Evolutionary conservation across 2,329 filamentous ascomycete species (phyloP).

Genomic region (Botryotinia convoluta): DNA sequence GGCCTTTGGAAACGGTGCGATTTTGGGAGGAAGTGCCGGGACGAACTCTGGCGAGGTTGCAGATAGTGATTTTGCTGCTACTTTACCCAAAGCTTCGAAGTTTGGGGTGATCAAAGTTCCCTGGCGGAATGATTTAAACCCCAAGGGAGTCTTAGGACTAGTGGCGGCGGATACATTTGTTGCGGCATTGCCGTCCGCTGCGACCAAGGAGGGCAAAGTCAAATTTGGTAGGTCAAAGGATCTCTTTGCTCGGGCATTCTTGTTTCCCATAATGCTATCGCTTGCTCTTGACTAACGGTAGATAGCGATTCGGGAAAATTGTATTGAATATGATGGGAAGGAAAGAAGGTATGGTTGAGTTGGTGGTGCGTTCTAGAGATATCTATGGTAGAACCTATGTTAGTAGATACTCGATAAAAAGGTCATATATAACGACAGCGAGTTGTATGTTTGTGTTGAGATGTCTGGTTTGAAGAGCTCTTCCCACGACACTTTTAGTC

Average conservation of each 20-base stretch:
- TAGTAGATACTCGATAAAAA: background rate
- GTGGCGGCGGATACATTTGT: background rate
- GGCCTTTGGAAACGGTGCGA: background rate
- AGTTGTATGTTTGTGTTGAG: background rate
- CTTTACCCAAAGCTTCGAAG: background rate
- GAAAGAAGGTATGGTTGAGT: background rate
- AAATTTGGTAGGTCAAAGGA: constrained; percentile 1
- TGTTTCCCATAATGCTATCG: constrained; percentile 16
- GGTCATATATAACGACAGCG: background rate
- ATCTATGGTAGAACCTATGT: background rate
- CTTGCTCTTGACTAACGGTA: background rate
- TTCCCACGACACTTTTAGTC: background rate
- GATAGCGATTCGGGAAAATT: background rate
- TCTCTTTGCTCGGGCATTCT: constrained; percentile 14
- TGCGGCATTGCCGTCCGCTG: background rate
- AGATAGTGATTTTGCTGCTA: constrained; percentile 11
- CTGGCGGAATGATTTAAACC: constrained; percentile 16
- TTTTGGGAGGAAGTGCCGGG: background rate
- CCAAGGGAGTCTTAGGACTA: constrained; percentile 6
- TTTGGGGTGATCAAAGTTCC: constrained; percentile 18
- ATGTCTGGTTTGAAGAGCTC: background rate
- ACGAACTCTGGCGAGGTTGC: constrained; percentile 19
- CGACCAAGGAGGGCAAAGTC: background rate
- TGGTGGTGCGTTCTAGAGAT: background rate
- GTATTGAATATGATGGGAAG: background rate